Percentiles rank a stretch among this genome's conserved stretches.
These are phyloP conservation scores for Boletus bicolor DNA, from an alignment of 768 basidiomycete species.

Conservation along the genomic window DNA sequence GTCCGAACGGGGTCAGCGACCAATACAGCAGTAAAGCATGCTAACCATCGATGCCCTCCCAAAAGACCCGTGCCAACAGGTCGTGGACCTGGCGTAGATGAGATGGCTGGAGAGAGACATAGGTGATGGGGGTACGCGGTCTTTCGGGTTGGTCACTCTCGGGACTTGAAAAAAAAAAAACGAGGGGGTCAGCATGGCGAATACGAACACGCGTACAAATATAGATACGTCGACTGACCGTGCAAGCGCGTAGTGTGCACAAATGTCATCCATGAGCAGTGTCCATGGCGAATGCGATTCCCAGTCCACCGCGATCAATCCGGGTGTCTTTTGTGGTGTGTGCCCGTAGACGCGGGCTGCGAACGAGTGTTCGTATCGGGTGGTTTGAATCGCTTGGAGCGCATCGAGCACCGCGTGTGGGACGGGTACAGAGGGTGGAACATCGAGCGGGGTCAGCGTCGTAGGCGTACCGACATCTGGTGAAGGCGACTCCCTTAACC, in stretches of 20 bases:
- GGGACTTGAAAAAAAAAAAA: constrained; percentile 41
- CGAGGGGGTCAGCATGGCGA: background rate
- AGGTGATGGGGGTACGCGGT: constrained; percentile 53
- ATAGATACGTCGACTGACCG: constrained; percentile 41
- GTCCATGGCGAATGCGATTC: constrained; percentile 71
- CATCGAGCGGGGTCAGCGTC: constrained; percentile 28
- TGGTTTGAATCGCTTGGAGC: constrained; percentile 55
- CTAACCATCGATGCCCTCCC: constrained; percentile 74
- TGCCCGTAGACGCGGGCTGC: constrained; percentile 57
- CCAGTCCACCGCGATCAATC: constrained; percentile 66
- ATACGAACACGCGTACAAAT: background rate
- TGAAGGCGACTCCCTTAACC: constrained; percentile 2
- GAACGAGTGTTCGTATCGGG: constrained; percentile 65
- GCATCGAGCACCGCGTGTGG: constrained; percentile 44
- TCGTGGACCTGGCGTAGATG: constrained; percentile 74
- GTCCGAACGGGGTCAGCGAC: background rate
- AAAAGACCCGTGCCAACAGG: constrained; percentile 63
- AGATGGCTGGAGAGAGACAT: constrained; percentile 51
- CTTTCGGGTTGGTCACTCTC: constrained; percentile 45
- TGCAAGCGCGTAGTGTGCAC: constrained; percentile 56
- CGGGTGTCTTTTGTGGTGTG: constrained; percentile 20
- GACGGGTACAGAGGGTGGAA: constrained; percentile 21
- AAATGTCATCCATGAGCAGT: constrained; percentile 68
- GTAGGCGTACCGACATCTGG: constrained; percentile 1
- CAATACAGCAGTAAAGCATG: background rate